Evolutionary conservation across 148 eudicot species (phyloP), one percentile per base, ranked within the genome.

Genomic region (Chenopodium berlandieri): DNA sequence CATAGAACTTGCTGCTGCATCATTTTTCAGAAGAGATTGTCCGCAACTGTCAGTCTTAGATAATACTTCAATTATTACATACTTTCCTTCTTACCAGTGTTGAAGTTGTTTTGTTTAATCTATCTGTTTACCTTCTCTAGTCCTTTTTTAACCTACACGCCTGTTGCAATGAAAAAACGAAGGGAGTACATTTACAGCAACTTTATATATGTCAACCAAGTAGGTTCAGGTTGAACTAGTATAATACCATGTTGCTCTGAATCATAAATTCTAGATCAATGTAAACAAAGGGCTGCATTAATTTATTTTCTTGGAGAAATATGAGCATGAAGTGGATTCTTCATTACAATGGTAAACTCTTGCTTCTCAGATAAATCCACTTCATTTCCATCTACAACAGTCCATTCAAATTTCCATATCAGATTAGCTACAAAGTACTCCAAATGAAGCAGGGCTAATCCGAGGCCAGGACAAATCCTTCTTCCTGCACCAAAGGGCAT

Each of bases 401-500:
- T 79, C 92, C 92, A 91, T 31, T 90, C 83, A 32, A 88, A 91
- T 19, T 79, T 78, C 88, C 90, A 87, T 64, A 91, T 82, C 87
- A 91, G 80, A 82, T 91, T 90, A 13, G 91, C 92, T 4, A 91
- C 91, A 65, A 88, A 88, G 32, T 84, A 91, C 78, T 91, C 91
- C 86, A 91, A 83, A 71, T 91, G 94, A 72, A 91, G 89, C 79
- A 90, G 7, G 22, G 92, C 92, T 84, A 88, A 77, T n/a, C 83
- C 83, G 0, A 16, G 27, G 0, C 80, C 91, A 0, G 92, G 94
- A 83, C 92, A 91, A 4, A 91, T 84, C 78, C 91, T 87, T 84
- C 92, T 84, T 25, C 94, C 94, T 0, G 86, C 94, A 19, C 94
- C 94, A 40, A 90, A 87, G 11, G 95, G 92, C 90, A 92, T 92